Conservation (phyloP, 345 rosid species). For the Rhodomyrtus tomentosa region DNA sequence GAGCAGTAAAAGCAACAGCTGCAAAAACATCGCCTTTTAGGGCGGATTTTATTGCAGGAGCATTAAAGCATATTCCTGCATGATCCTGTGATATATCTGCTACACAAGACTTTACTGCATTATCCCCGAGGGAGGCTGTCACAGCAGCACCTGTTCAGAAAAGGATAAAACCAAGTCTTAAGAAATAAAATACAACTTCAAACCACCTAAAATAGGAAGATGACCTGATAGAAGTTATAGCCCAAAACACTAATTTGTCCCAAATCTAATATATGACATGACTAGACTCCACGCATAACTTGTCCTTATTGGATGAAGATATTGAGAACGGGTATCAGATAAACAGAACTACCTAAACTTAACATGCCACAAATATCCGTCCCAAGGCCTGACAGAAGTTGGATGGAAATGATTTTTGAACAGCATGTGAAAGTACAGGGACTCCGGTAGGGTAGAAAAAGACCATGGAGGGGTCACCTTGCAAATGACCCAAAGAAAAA, state of each 20-base stretch:
- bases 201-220: background rate
- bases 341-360: background rate
- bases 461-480: background rate
- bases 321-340: background rate
- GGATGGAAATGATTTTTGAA: background rate
- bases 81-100: conserved; percentile 14
- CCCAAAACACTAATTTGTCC: background rate
- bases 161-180: background rate
- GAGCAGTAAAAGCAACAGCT: conserved; percentile 67
- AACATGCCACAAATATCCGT: background rate
- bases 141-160: conserved; percentile 45
- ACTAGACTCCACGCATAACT: background rate
- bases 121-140: conserved; percentile 56
- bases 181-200: background rate
- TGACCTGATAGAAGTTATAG: background rate
- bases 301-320: background rate
- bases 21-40: conserved; percentile 63
- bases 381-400: background rate
- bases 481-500: background rate
- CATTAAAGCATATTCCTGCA: conserved; percentile 32
- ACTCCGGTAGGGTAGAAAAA: background rate
- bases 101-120: conserved; percentile 26
- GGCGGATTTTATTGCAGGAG: conserved; percentile 47
- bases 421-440: background rate
- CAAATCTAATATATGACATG: background rate